Base-by-base conservation (phyloP, 495 filamentous ascomycete genomes). In the Achaetomiella virescens region DNA sequence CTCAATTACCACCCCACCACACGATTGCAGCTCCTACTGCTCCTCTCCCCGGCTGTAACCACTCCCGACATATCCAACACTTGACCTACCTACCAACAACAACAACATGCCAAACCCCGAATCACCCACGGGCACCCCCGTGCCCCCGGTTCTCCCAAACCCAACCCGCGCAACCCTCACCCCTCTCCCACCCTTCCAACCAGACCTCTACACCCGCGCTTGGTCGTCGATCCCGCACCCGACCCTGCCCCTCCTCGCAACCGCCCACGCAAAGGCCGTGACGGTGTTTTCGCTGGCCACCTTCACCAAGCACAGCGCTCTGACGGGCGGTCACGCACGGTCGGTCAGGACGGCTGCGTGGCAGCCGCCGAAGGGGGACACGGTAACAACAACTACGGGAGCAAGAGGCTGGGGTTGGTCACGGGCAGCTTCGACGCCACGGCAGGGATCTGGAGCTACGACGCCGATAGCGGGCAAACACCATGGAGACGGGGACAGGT, bases 351-450 rank as follows among this genome's bases (percentile, higher is more conserved):
- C 82, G 40, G 80, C 81, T 11, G 85, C 88, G 35, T 98, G 93
- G 93, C 90, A 93, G 68, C 91, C 92, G 6, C 50, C 31, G 1
- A 22, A 18, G 6, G 46, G 47, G n/a, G n/a, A n/a, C n/a, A n/a
- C 42, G 66, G 36, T 65, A 72, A 24, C 78, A 82, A 40, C 78
- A 86, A 17, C n/a, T 38, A n/a, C 27, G 29, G 17, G 11, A n/a
- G 36, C 6, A 48, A 35, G 38, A 33, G 49, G 60, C 83, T 84
- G 54, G 86, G 90, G 33, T 75, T 97, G n/a, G 90, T 90, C 0
- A 96, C 91, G 1, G 92, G 89, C 10, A 88, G 83, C 61, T 97
- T 97, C 70, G 92, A 97, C 66, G 83, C 87, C 10, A 91, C 86
- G 6, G 90, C 91, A 2, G 92, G 90, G 1, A 81, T 97, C 49